These are phyloP conservation scores for Dipteronia dyeriana DNA, from an alignment of 345 rosid species.

Conservation along the genomic window DNA sequence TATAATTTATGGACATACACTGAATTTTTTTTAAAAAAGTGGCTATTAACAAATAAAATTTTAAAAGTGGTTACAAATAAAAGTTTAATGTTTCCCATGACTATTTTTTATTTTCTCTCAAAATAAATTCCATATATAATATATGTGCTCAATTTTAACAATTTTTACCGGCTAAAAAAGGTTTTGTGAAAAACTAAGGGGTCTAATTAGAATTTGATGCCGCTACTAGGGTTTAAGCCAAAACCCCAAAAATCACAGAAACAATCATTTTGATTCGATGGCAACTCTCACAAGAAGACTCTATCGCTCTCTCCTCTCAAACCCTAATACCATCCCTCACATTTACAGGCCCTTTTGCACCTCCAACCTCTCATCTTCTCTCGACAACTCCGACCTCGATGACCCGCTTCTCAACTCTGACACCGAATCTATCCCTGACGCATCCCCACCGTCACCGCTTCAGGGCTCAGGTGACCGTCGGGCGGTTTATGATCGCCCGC, in stretches of 20 bases:
- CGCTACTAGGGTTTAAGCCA: slow-evolving; percentile 16
- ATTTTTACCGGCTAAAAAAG: too few relatives aligned
- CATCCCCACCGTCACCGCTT: slow-evolving; percentile 25
- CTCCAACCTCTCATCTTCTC: slow-evolving; percentile 33
- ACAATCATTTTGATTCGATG: slow-evolving; percentile 25
- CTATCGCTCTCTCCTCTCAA: slow-evolving; percentile 47
- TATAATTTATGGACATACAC: too few relatives aligned
- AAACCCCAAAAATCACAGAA: neutral
- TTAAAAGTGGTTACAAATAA: too few relatives aligned
- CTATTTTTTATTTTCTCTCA: too few relatives aligned
- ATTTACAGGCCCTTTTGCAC: slow-evolving; percentile 55
- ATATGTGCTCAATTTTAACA: too few relatives aligned
- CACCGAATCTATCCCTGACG: slow-evolving; percentile 28
- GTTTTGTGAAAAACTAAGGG: too few relatives aligned
- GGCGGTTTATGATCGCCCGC: slow-evolving; percentile 46
- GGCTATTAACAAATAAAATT: too few relatives aligned
- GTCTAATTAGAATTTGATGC: neutral
- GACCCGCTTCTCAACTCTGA: slow-evolving; percentile 38
- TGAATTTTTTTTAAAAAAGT: too few relatives aligned
- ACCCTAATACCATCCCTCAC: slow-evolving; percentile 30
- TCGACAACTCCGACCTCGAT: slow-evolving; percentile 33
- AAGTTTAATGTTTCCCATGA: too few relatives aligned
- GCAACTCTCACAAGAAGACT: slow-evolving; percentile 59
- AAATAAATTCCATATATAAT: too few relatives aligned
- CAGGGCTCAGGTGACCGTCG: slow-evolving; percentile 29